Conservation (phyloP, 2,329 filamentous ascomycete species). For the Claviceps arundinis region DNA sequence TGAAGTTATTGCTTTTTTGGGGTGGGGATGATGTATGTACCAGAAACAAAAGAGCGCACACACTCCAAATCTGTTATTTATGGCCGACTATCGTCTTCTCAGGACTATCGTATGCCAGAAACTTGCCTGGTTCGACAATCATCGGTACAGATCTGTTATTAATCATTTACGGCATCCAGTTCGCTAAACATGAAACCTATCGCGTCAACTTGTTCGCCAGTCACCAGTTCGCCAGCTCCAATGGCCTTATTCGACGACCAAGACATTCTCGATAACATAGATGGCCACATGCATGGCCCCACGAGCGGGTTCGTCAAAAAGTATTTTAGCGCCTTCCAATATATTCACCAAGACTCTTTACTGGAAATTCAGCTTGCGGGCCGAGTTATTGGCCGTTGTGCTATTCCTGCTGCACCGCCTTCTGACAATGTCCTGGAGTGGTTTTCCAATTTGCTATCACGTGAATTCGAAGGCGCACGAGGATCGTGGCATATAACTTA, state of each 20-base stretch:
- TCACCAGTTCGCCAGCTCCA: not conserved
- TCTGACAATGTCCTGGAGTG: constrained; percentile 6
- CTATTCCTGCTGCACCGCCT: not conserved
- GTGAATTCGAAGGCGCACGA: constrained; percentile 1
- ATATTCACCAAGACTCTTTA: constrained; percentile 5
- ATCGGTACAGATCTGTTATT: not conserved
- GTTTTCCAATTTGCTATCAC: constrained; percentile 8
- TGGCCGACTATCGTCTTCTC: too few relatives aligned
- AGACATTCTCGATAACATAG: not conserved
- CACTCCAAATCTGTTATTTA: too few relatives aligned
- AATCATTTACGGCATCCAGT: not conserved
- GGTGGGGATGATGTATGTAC: too few relatives aligned
- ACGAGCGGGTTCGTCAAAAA: constrained; percentile 9
- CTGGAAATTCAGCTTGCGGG: constrained; percentile 4
- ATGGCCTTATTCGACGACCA: not conserved
- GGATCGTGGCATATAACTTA: not conserved
- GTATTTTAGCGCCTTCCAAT: constrained; percentile 7
- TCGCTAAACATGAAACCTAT: not conserved
- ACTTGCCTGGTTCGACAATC: too few relatives aligned
- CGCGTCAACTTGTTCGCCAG: not conserved
- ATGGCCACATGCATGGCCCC: constrained; percentile 8
- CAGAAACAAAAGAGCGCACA: too few relatives aligned
- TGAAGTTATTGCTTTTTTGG: too few relatives aligned
- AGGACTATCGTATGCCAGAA: too few relatives aligned
- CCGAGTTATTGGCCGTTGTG: not conserved